Conservation (phyloP, 2,329 filamentous ascomycete species). For the Elsinoe ampelina region DNA sequence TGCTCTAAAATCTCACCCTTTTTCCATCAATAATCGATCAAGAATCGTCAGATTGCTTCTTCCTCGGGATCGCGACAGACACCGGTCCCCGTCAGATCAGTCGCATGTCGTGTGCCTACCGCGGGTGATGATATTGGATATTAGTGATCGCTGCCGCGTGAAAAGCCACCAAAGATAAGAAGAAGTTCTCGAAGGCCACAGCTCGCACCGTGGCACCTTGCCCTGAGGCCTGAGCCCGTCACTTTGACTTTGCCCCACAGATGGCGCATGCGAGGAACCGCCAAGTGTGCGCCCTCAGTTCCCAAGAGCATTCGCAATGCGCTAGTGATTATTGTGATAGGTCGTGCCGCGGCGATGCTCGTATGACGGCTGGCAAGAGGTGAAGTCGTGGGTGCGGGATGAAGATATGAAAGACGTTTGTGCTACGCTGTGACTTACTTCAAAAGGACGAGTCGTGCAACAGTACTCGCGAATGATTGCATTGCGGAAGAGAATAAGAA, state of each 20-base stretch:
- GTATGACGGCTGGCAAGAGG: too few relatives aligned
- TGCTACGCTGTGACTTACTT: too few relatives aligned
- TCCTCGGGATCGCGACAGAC: not conserved
- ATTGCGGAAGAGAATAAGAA: not conserved
- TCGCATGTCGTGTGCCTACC: not conserved
- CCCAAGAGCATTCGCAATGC: not conserved
- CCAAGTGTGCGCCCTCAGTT: not conserved
- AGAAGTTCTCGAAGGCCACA: conserved; percentile 1
- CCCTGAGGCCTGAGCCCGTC: not conserved
- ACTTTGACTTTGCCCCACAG: not conserved
- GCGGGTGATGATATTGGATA: not conserved
- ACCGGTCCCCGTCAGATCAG: not conserved
- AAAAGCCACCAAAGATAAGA: conserved; percentile 9
- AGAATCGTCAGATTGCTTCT: not conserved
- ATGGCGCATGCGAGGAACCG: not conserved
- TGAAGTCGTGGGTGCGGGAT: not conserved
- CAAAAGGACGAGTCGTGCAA: too few relatives aligned
- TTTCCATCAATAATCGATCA: not conserved
- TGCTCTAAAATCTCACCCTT: not conserved
- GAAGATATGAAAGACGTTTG: not conserved
- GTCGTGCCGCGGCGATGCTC: too few relatives aligned
- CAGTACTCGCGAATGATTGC: too few relatives aligned
- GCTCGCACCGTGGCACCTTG: not conserved
- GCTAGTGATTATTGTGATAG: not conserved
- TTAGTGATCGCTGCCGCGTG: not conserved